Conservation (phyloP, 73 alveolate genomes). For the Paramecium sonneborni region DNA sequence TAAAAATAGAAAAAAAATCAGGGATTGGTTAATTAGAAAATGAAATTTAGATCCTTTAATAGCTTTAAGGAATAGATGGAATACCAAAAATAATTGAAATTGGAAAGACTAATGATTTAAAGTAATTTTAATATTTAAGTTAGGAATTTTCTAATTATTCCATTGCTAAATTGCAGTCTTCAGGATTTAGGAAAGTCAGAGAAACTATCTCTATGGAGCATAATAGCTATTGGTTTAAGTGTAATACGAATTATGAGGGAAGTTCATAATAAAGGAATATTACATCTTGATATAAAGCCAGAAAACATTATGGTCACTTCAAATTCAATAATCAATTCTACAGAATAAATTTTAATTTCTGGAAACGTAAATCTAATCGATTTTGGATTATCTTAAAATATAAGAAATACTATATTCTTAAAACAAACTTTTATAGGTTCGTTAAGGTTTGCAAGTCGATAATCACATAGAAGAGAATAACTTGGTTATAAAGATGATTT, state of each 20-base stretch:
- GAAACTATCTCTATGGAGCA: neutral
- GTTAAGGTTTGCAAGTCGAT: neutral
- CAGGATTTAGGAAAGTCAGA: neutral
- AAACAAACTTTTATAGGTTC: neutral
- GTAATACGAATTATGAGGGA: neutral
- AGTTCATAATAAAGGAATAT: neutral
- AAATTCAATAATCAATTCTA: neutral
- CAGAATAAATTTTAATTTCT: neutral
- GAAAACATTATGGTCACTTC: neutral
- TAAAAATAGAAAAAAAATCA: neutral
- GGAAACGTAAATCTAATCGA: neutral
- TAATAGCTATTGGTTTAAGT: neutral
- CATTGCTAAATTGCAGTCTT: neutral
- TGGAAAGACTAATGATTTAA: neutral
- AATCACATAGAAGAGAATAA: neutral
- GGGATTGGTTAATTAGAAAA: neutral
- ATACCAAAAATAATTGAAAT: neutral
- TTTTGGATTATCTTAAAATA: neutral
- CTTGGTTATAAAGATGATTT: constrained; percentile 72
- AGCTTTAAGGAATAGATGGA: neutral
- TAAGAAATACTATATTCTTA: neutral
- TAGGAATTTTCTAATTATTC: neutral
- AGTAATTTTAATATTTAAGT: neutral
- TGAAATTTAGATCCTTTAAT: neutral
- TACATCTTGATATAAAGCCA: neutral